Conservation (phyloP, 2,329 filamentous ascomycete species). For the Aspergillus niger region DNA sequence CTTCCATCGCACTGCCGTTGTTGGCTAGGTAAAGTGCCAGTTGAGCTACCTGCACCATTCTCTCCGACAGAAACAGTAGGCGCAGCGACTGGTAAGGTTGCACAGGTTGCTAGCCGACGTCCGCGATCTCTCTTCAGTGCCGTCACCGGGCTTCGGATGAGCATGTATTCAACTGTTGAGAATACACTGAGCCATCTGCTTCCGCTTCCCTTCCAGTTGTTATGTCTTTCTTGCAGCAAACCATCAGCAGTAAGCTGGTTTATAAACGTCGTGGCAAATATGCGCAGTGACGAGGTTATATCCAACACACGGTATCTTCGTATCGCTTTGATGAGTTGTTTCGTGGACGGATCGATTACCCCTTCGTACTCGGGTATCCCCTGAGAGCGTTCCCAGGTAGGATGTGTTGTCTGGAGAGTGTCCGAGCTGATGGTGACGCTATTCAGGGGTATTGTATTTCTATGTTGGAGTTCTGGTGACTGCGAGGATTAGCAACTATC, state of each 20-base stretch:
- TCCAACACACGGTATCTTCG: slow-evolving; percentile 8
- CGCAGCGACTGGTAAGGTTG: background rate
- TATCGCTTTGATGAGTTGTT: slow-evolving; percentile 14
- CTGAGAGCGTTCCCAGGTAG: background rate
- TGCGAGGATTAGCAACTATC: background rate
- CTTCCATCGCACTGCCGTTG: too few species aligned
- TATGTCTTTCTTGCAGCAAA: background rate
- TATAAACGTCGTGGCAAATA: slow-evolving; percentile 15
- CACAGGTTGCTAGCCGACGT: background rate
- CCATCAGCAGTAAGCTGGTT: background rate
- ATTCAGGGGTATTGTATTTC: background rate
- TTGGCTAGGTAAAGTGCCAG: too few species aligned
- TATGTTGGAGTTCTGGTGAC: background rate
- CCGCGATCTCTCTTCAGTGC: slow-evolving; percentile 8
- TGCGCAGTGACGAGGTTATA: slow-evolving; percentile 6
- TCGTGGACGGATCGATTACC: slow-evolving; percentile 7
- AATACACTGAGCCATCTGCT: background rate
- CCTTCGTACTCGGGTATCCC: slow-evolving; percentile 13
- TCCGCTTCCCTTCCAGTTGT: background rate
- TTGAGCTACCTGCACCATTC: background rate
- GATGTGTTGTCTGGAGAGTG: background rate
- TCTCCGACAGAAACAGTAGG: background rate
- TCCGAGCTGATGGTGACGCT: background rate
- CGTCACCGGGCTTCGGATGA: slow-evolving; percentile 9
- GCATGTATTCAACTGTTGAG: slow-evolving; percentile 1